Evolutionary conservation across 345 rosid species (phyloP), one percentile per base, ranked within the genome.

Genomic region (Syzygium oleosum): DNA sequence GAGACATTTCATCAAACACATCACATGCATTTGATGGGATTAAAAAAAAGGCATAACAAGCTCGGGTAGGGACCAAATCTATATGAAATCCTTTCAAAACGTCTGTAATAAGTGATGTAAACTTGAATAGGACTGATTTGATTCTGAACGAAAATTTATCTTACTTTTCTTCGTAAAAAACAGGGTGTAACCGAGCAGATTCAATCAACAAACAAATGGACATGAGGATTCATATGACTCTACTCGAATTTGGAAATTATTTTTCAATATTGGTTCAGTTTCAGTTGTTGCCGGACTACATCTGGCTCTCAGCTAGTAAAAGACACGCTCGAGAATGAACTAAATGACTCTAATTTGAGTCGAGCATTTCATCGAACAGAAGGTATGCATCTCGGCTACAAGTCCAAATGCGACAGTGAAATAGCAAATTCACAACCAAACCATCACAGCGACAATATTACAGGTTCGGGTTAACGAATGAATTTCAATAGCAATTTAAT

Each of bases 401-500:
- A 53, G 56, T 53, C 56, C 19, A 53, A 53, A 53, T 6, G 56
- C 56, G 19, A 53, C 22, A 17, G 56, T 53, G 56, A 53, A 53
- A 16, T 53, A 53, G 56, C 56, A 53, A 12, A 52, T 23, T 56
- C 61, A 23, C 2, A 56, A 56, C 61, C 61, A 56, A 23, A 56
- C 1, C 61, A 56, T 23, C 61, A 56, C n/a, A 23, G 61, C 9
- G n/a, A 56, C n/a, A 56, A 9, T 25, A 56, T 56, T 56, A 27
- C 61, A 0, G 5, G 10, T 56, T 56, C n/a, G 0, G 61, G 2
- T 23, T 23, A 56, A 9, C 61, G 23, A 0, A 56, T 56, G 61
- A 56, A 23, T 56, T 23, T 56, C 61, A 56, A 4, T 56, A 56
- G 0, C 61, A 23, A 56, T 0, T 56, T 22, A 56, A 56, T 23